A percentile compares a stretch with the other conserved stretches of the same genome.
Evolutionary conservation across 768 basidiomycete genomes (phyloP).

Genomic region (Lactarius sp.): DNA sequence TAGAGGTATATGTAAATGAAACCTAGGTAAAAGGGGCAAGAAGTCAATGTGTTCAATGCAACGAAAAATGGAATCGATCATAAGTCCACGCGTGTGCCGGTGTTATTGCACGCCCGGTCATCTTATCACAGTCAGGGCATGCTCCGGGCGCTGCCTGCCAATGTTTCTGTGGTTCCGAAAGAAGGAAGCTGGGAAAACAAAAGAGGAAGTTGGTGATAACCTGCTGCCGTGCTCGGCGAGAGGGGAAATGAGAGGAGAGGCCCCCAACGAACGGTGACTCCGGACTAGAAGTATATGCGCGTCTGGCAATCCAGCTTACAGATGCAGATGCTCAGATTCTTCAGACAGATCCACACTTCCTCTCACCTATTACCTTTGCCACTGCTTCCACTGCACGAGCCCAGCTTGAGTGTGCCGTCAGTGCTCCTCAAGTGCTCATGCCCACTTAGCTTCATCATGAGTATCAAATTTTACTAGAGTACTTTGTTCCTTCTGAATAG

Average conservation of each 20-base stretch:
- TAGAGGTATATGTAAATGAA: too few species aligned
- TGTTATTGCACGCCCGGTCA: too few species aligned
- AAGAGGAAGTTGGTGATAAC: not conserved
- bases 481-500: not conserved
- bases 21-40: too few species aligned
- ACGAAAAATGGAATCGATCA: too few species aligned
- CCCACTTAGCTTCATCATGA: too few species aligned
- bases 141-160: too few species aligned
- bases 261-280: not conserved
- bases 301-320: not conserved
- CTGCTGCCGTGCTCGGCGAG: not conserved
- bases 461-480: too few species aligned
- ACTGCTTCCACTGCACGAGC: not conserved
- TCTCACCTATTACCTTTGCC: slow-evolving; percentile 3
- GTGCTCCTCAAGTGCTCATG: too few species aligned
- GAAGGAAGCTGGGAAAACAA: not conserved
- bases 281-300: slow-evolving; percentile 1
- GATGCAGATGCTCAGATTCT: not conserved
- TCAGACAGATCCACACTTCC: slow-evolving; percentile 5
- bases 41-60: too few species aligned
- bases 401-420: too few species aligned
- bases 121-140: too few species aligned
- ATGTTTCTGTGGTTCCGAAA: not conserved
- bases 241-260: not conserved
- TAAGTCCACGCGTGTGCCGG: too few species aligned